Evolutionary conservation across 768 basidiomycete species (phyloP), one percentile per base, ranked within the genome.

Genomic region (Mycena crocata): DNA sequence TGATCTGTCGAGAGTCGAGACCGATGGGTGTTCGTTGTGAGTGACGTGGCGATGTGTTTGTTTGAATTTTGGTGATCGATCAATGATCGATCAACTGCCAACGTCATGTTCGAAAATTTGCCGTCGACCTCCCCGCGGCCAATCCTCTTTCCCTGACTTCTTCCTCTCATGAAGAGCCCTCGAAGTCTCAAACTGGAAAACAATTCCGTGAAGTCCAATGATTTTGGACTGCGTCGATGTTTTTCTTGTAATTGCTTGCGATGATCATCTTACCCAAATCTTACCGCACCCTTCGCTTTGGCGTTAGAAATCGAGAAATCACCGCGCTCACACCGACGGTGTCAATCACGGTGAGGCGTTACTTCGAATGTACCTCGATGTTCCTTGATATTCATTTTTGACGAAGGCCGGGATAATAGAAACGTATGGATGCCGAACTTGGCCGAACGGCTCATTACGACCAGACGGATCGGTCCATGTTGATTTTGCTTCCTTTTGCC

Each of bases 341-440:
- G 66, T 57, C 66, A 62, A 67, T 67, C 66, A 67, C 39, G 10
- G 51, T n/a, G n/a, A 56, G 42, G 35, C 19, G 7, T 42, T 30
- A 19, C 55, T 44, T 57, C 42, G 24, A 28, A 8, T 57, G 65
- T 56, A 35, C 66, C 66, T 67, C 54, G 60, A 59, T 52, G 66
- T 42, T 24, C 66, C 66, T 67, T 42, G 66, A 62, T 56, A 52
- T 44, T 46, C 39, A 32, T 32, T 55, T n/a, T 35, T 50, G 32
- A 54, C 52, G 56, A 64, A 44, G 48, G 50, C 57, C 42, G 21
- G 44, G 5, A 2, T 13, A 40, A 45, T 26, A 48, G 12, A 19
- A 17, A 24, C 13, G 31, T 30, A 34, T 57, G n/a, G n/a, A n/a
- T n/a, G n/a, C n/a, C n/a, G n/a, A n/a, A n/a, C n/a, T n/a, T n/a